Evolutionary conservation across 2,329 filamentous ascomycete genomes (phyloP).

Genomic region (Macrophomina pseudophaseolina): DNA sequence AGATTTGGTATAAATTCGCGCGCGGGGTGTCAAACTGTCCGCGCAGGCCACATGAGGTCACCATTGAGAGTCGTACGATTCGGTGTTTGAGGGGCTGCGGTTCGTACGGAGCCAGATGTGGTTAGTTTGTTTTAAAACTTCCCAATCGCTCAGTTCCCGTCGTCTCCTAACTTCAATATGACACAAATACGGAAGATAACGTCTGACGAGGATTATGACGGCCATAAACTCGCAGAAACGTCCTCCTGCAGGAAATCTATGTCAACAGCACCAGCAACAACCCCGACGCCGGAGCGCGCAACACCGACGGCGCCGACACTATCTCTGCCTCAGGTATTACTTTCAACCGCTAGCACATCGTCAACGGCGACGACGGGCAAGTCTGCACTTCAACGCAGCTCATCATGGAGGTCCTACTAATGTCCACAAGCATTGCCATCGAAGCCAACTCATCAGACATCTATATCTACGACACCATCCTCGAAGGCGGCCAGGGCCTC

Average conservation of each 20-base stretch:
- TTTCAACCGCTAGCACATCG: conserved; percentile 32
- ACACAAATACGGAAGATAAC: conserved; percentile 29
- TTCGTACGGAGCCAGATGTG: conserved; percentile 67
- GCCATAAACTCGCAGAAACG: conserved; percentile 55
- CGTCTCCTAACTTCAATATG: not conserved
- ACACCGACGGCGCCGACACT: conserved; percentile 60
- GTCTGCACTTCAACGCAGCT: conserved; percentile 54
- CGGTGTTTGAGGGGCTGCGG: conserved; percentile 53
- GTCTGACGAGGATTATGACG: conserved; percentile 48
- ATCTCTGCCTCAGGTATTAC: conserved; percentile 59
- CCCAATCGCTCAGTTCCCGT: too few species aligned
- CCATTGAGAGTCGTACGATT: conserved; percentile 57
- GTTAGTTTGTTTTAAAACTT: conserved; percentile 30
- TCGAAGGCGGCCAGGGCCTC: conserved; percentile 58
- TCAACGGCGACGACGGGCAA: conserved; percentile 31
- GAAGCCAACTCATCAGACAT: conserved; percentile 65
- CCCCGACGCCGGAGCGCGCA: conserved; percentile 24
- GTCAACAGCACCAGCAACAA: conserved; percentile 56
- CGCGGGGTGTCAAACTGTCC: conserved; percentile 38
- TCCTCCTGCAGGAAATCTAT: conserved; percentile 57
- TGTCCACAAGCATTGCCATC: conserved; percentile 49
- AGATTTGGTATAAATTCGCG: conserved; percentile 63
- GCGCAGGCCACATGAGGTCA: conserved; percentile 58
- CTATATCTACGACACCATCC: conserved; percentile 54
- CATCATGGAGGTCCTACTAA: too few species aligned